phyloP scores from a whole-genome alignment of 139 green algal genomes.

The Coelastrella sp. region DNA sequence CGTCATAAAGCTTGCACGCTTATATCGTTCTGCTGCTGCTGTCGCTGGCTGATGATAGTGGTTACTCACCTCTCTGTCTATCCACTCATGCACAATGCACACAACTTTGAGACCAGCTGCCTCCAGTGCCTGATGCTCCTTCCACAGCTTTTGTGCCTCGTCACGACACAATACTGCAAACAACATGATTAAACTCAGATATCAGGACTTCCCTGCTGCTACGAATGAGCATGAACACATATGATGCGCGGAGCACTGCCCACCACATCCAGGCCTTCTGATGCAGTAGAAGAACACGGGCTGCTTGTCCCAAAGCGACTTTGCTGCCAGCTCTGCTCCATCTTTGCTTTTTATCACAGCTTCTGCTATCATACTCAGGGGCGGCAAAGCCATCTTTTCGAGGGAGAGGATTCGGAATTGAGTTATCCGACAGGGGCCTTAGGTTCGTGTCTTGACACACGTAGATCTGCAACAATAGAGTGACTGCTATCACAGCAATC shows the following conservation, averaged over 20 bases:
- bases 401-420: too few relatives aligned
- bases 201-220: background rate
- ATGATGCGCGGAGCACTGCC: background rate
- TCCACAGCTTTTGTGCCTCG: slow-evolving; percentile 27
- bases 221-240: background rate
- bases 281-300: slow-evolving; percentile 34
- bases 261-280: slow-evolving; percentile 39
- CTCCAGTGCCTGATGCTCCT: slow-evolving; percentile 4
- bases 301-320: slow-evolving; percentile 19
- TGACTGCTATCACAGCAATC: too few relatives aligned
- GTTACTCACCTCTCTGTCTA: slow-evolving; percentile 45
- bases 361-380: slow-evolving; percentile 19
- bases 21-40: background rate
- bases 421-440: too few relatives aligned
- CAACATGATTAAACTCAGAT: background rate
- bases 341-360: slow-evolving; percentile 21
- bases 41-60: too few relatives aligned
- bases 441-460: too few relatives aligned
- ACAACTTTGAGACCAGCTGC: slow-evolving; percentile 44
- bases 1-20: too few relatives aligned
- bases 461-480: too few relatives aligned
- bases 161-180: slow-evolving; percentile 7
- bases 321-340: slow-evolving; percentile 3
- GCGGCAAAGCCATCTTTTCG: slow-evolving; percentile 14
- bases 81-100: slow-evolving; percentile 56